Base-by-base conservation (phyloP, 805 yeast genomes). In the Schwanniomyces vanrijiae region DNA sequence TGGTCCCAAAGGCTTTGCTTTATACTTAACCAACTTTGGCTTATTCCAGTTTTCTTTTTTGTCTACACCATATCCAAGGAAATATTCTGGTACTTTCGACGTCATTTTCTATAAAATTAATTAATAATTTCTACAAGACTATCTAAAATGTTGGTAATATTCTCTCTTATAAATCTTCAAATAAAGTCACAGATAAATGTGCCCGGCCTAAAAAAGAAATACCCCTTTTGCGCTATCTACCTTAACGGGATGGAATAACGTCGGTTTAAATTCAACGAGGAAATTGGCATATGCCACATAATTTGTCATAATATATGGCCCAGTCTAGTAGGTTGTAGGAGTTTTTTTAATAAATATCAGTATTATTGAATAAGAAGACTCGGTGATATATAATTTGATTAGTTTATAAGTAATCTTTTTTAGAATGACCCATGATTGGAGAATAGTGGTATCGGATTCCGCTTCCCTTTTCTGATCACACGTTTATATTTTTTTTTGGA, bases 1-100 rank as follows among this genome's bases (percentile, higher is more conserved):
- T 8, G 61, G 58, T 20, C 51, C 47, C 47, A 69, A 45, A 24
- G 51, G 50, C 54, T 67, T 68, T 43, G 56, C 61, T 35, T 47
- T 53, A 54, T 55, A 68, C 21, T 56, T 52, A n/a, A 62, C 66
- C 52, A 60, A 52, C 54, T 61, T 66, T 38, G 70, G 68, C 46
- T 64, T 56, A 50, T 58, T 58, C 66, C 69, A 70, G 50, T 65
- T 64, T 39, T 55, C 58, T 26, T 55, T 47, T 31, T 61, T 55
- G 49, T 58, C 60, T 37, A 67, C 63, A 18, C 66, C 72, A 46
- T 62, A 69, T 10, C 75, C 75, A 6, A 20, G 9, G 41, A 22
- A 65, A 7, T 43, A 42, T 16, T 56, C 56, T 18, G 69, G 68
- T 7, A 45, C 46, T 13, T 19, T 31, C 4, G 28, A 16, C 10